Evolutionary conservation across 305 asterid species (phyloP).

Genomic region (Solanum aculeatissimum): DNA sequence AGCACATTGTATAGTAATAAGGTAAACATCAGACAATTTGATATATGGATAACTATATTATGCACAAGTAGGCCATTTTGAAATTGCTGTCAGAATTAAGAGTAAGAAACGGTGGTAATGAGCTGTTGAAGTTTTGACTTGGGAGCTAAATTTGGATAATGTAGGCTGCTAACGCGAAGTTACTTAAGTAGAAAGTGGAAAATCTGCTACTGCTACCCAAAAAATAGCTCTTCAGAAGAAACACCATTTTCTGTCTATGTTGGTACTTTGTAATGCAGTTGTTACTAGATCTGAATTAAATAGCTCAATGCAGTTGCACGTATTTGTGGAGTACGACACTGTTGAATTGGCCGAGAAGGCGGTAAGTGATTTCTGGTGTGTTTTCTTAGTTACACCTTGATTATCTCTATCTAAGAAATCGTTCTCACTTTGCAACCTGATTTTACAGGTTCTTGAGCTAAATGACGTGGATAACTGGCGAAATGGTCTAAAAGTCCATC

Average conservation of each 20-base stretch:
- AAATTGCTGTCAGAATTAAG: not conserved
- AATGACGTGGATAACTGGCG: conserved; percentile 81
- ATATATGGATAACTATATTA: not conserved
- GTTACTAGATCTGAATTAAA: not conserved
- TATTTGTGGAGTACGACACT: conserved; percentile 87
- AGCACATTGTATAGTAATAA: conserved; percentile 48
- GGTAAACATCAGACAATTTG: conserved; percentile 26
- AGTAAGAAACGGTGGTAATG: not conserved
- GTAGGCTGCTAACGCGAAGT: not conserved
- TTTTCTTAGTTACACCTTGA: not conserved
- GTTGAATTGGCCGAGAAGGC: conserved; percentile 79
- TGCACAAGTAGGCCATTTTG: not conserved
- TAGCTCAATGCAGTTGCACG: conserved; percentile 58
- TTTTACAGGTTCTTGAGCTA: conserved; percentile 50
- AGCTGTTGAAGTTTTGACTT: not conserved
- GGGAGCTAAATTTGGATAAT: not conserved
- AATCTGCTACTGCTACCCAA: not conserved
- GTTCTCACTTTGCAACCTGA: not conserved
- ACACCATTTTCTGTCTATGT: not conserved
- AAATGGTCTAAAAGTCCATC: conserved; percentile 70
- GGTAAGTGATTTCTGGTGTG: conserved; percentile 22
- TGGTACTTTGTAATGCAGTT: not conserved
- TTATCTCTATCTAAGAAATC: not conserved
- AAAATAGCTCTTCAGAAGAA: not conserved
- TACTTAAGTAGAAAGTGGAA: not conserved